Base-by-base conservation (phyloP, 2,329 filamentous ascomycete species). In the Fusarium newnesense region DNA sequence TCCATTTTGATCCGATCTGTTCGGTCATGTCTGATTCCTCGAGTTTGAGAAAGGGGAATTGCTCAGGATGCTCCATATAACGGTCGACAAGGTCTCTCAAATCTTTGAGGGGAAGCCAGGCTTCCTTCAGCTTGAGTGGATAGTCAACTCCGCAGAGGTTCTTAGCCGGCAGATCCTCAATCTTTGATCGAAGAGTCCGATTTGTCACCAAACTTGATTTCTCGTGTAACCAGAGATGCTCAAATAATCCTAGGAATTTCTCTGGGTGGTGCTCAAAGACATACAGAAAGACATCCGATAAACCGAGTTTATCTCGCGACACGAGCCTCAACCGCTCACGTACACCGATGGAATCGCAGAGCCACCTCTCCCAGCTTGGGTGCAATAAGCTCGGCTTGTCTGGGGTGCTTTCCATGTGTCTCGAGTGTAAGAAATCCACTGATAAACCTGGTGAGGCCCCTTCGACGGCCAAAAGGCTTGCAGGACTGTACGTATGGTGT, bases 31-130 rank as follows among this genome's bases (percentile, higher is more conserved):
- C 44, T 12, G 19, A 30, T 11, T 57, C 30, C 13, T 67, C 52
- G 2, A 74, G n/a, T 15, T 66, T 56, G 4, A 75, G 58, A 61
- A 75, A 75, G 2, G 73, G 73, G 28, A 75, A 75, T 9, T 59
- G 28, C 2, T 57, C 30, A 8, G 69, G 54, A 28, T 53, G 1
- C 2, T 64, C 58, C 63, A 75, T 72, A 2, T 68, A 72, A 2
- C 34, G 26, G 7, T 18, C 0, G 7, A 72, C 69, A 2, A 1
- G 0, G 0, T 52, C 36, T 49, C 15, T 40, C 2, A 75, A 26
- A 1, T 7, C 0, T 26, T 56, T 24, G 6, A 46, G 5, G 0
- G 73, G 73, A 26, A 75, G 12, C 71, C 73, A 72, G 5, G 69
- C 34, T 19, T 67, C 24, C 28, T 47, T 44, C 1, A 47, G 19